phyloP scores from a whole-genome alignment of 371 early-diverging fungal genomes.

The Mortierella sp. region DNA sequence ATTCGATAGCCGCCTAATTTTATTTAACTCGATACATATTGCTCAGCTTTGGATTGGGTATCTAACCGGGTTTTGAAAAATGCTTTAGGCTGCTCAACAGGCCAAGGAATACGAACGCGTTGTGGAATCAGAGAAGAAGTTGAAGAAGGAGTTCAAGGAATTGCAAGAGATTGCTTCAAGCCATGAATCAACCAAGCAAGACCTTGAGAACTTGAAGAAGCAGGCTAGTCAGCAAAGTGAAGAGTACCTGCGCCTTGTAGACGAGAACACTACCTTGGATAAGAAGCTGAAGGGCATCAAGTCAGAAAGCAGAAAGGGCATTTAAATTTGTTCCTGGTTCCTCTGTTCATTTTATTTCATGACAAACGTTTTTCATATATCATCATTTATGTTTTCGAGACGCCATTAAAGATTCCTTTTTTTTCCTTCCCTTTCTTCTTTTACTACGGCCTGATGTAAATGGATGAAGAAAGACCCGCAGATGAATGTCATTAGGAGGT shows the following conservation, averaged over 20 bases:
- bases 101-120: conserved; percentile 62
- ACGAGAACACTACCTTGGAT: conserved; percentile 74
- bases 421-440: neutral
- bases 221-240: conserved; percentile 77
- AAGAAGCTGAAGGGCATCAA: conserved; percentile 54
- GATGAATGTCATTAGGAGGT: no score
- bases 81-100: conserved; percentile 61
- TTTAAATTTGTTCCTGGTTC: conserved; percentile 7
- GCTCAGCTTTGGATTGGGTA: neutral
- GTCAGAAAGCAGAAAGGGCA: conserved; percentile 41
- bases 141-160: conserved; percentile 53
- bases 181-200: conserved; percentile 66
- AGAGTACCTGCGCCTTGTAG: conserved; percentile 84
- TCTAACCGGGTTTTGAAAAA: conserved; percentile 11
- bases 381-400: neutral
- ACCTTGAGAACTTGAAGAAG: conserved; percentile 82
- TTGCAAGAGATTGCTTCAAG: conserved; percentile 65
- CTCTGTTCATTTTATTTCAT: neutral
- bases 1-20: no score
- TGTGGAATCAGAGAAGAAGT: conserved; percentile 34
- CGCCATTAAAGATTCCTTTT: neutral
- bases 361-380: neutral
- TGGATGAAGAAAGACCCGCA: no score
- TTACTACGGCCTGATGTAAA: neutral
- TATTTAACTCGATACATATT: no score